Evolutionary conservation across 1,284 basidiomycete species (phyloP).

Genomic region (Ganoderma sinense): DNA sequence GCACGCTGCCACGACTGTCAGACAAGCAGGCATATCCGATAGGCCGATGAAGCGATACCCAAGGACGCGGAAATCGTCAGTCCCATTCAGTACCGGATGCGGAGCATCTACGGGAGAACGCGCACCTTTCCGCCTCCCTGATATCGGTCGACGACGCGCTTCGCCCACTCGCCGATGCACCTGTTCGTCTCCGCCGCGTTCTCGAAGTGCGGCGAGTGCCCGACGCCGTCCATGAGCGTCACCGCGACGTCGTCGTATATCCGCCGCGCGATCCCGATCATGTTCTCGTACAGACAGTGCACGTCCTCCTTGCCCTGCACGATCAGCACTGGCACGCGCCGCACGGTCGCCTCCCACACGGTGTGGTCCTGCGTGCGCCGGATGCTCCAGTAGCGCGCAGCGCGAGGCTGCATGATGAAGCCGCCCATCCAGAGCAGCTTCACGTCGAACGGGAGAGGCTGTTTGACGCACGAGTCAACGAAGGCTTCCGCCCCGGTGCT

Average conservation of each 20-base stretch:
- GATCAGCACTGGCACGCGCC: constrained; percentile 42
- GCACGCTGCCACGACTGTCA: constrained; percentile 2
- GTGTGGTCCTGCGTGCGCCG: constrained; percentile 43
- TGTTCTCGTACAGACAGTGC: constrained; percentile 35
- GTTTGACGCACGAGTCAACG: constrained; percentile 40
- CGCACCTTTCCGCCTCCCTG: neutral
- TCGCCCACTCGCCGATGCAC: constrained; percentile 19
- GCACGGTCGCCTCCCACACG: constrained; percentile 40
- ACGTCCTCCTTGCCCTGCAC: constrained; percentile 45
- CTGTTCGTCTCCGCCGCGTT: constrained; percentile 29
- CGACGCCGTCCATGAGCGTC: constrained; percentile 41
- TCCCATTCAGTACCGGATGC: neutral
- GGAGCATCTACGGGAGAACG: neutral
- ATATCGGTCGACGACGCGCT: neutral
- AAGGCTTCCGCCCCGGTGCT: constrained; percentile 41
- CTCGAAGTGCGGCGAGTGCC: constrained; percentile 42
- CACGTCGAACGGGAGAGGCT: constrained; percentile 40
- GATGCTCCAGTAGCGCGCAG: constrained; percentile 37
- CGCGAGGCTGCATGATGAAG: constrained; percentile 43
- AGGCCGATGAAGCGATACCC: constrained; percentile 1
- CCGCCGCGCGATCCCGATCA: constrained; percentile 38
- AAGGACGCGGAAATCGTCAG: neutral
- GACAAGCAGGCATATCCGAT: neutral
- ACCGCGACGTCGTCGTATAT: constrained; percentile 41
- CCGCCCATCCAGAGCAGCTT: constrained; percentile 45